Conservation (phyloP, 768 basidiomycete species). For the Lyophyllum atratum region DNA sequence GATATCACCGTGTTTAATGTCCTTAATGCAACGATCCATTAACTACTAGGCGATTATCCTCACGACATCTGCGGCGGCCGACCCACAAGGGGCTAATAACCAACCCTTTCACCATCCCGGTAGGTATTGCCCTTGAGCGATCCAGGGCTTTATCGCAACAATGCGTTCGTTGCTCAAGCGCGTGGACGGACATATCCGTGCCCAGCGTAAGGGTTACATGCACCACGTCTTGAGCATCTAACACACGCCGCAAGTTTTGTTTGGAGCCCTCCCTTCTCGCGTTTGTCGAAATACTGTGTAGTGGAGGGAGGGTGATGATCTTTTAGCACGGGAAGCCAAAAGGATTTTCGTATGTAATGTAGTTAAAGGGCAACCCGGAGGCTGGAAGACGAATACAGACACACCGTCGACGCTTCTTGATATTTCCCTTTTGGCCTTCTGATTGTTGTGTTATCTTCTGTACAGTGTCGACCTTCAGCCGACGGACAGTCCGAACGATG, state of each 20-base stretch:
- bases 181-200: not conserved
- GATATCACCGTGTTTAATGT: not conserved
- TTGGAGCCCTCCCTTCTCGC: not conserved
- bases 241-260: not conserved
- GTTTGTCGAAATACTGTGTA: too few relatives aligned
- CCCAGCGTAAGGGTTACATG: not conserved
- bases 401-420: not conserved
- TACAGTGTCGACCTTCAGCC: too few relatives aligned
- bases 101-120: not conserved
- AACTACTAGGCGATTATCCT: not conserved
- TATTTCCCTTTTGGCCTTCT: not conserved
- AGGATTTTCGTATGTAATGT: too few relatives aligned
- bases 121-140: not conserved
- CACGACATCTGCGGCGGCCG: too few relatives aligned
- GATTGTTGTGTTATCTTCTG: not conserved
- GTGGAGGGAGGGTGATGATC: too few relatives aligned
- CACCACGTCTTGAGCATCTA: not conserved
- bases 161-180: not conserved
- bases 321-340: too few relatives aligned
- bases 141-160: not conserved
- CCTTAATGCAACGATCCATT: not conserved
- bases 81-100: not conserved
- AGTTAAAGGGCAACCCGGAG: too few relatives aligned
- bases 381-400: too few relatives aligned
- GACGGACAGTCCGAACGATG: too few relatives aligned